phyloP scores from a whole-genome alignment of 2,329 filamentous ascomycete species.

The Phialocephala sp. region DNA sequence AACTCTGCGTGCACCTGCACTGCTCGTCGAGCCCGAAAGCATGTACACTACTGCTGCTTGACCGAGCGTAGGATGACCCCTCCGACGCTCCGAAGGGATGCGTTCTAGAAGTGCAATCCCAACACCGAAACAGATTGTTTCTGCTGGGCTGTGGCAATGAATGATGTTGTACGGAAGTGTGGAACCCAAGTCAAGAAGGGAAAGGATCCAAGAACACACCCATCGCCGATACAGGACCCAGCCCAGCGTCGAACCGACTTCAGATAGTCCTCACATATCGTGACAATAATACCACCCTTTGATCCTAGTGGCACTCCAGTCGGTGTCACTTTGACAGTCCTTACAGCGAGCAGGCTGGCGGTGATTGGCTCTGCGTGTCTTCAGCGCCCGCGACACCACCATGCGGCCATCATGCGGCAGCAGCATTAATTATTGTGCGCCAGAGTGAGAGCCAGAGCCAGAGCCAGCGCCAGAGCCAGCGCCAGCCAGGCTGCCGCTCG shows the following conservation, averaged over 20 bases:
- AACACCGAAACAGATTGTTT: slow-evolving; percentile 13
- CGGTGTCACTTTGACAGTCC: slow-evolving; percentile 20
- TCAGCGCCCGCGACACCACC: slow-evolving; percentile 21
- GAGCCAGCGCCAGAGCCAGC: slow-evolving; percentile 11
- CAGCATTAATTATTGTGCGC: slow-evolving; percentile 13
- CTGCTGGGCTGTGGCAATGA: slow-evolving; percentile 2
- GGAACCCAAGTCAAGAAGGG: neutral
- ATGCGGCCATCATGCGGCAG: slow-evolving; percentile 24
- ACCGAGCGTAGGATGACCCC: slow-evolving; percentile 7
- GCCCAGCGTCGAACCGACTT: slow-evolving; percentile 6
- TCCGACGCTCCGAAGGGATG: slow-evolving; percentile 6
- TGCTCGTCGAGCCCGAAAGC: neutral
- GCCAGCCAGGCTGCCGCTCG: slow-evolving; percentile 12
- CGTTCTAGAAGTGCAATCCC: slow-evolving; percentile 16
- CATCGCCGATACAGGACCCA: slow-evolving; percentile 5
- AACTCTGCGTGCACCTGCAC: neutral
- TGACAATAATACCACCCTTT: slow-evolving; percentile 31
- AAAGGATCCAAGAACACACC: slow-evolving; percentile 5
- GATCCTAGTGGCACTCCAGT: slow-evolving; percentile 25
- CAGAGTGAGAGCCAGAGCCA: slow-evolving; percentile 3
- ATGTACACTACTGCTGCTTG: neutral
- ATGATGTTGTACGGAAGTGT: slow-evolving; percentile 3
- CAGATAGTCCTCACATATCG: slow-evolving; percentile 14
- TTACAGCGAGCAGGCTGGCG: slow-evolving; percentile 15
- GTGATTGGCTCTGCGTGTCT: slow-evolving; percentile 6